phyloP scores from a whole-genome alignment of 23 red algal genomes.

The Gracilariopsis chorda region DNA sequence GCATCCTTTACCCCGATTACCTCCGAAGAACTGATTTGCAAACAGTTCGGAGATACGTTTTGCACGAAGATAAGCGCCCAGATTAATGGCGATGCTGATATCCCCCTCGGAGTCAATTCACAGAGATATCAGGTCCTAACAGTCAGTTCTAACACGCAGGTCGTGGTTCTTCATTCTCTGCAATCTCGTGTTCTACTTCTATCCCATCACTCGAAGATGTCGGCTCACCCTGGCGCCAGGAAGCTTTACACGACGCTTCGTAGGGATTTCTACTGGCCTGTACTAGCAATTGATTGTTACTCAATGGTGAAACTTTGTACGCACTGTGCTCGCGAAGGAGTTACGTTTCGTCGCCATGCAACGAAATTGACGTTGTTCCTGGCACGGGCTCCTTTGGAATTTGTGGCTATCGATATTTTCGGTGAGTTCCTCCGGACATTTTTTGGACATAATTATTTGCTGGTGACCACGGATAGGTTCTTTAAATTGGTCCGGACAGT shows the following conservation, averaged over 20 bases:
- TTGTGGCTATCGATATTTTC: neutral
- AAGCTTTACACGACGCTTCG: neutral
- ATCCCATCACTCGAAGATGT: neutral
- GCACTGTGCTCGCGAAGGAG: neutral
- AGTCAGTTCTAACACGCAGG: neutral
- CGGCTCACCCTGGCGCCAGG: neutral
- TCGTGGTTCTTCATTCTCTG: neutral
- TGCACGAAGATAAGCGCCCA: neutral
- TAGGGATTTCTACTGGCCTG: neutral
- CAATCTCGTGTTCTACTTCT: neutral
- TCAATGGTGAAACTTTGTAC: neutral
- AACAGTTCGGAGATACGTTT: neutral
- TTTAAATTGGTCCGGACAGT: neutral
- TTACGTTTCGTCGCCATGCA: neutral
- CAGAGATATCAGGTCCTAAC: neutral
- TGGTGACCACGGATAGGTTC: neutral
- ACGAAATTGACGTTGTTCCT: constrained; percentile 4
- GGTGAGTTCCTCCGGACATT: neutral
- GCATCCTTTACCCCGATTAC: too few species aligned
- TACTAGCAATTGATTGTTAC: neutral
- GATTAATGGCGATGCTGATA: neutral
- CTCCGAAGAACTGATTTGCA: neutral
- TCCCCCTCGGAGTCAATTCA: neutral
- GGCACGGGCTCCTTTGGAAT: neutral
- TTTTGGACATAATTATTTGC: neutral